Percentiles rank a stretch among this genome's conserved stretches.
phyloP scores from a whole-genome alignment of 1,284 basidiomycete species.

The Rhodofomes roseus region DNA sequence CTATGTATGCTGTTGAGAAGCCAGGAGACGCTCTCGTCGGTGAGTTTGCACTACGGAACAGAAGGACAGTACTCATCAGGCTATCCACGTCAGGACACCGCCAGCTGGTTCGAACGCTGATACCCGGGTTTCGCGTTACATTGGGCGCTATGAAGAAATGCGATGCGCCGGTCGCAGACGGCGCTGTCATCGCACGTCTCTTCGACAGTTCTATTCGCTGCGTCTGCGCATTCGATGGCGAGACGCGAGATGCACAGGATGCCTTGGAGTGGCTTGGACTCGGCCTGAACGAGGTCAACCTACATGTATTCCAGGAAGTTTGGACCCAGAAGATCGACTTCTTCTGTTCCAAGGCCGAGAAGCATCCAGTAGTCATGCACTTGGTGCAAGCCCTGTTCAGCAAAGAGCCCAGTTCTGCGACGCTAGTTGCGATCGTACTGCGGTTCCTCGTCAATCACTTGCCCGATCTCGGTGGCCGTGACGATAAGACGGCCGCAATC shows the following conservation, averaged over 20 bases:
- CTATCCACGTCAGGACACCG: conserved; percentile 65
- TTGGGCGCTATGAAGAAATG: conserved; percentile 78
- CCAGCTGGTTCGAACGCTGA: conserved; percentile 82
- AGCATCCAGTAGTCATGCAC: conserved; percentile 79
- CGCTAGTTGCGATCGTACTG: conserved; percentile 90
- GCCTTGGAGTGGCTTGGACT: conserved; percentile 84
- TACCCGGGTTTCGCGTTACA: conserved; percentile 88
- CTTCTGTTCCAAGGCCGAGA: conserved; percentile 78
- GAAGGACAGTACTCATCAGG: neutral
- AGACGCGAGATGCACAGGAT: conserved; percentile 79
- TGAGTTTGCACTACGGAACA: conserved; percentile 28
- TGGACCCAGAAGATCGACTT: conserved; percentile 91
- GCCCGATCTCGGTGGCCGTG: conserved; percentile 82
- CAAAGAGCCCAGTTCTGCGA: conserved; percentile 83
- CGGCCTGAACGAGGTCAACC: conserved; percentile 79
- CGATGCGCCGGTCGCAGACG: conserved; percentile 79
- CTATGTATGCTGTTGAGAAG: conserved; percentile 73
- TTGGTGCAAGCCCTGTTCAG: conserved; percentile 87
- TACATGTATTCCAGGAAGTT: conserved; percentile 91
- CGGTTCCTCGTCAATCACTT: conserved; percentile 85
- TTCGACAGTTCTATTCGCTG: conserved; percentile 86
- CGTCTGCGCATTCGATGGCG: conserved; percentile 84
- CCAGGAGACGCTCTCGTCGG: conserved; percentile 73
- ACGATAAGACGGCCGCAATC: conserved; percentile 77
- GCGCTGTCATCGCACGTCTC: conserved; percentile 82